Evolutionary conservation across 2,329 filamentous ascomycete species (phyloP).

Genomic region (Exserohilum rostratum): DNA sequence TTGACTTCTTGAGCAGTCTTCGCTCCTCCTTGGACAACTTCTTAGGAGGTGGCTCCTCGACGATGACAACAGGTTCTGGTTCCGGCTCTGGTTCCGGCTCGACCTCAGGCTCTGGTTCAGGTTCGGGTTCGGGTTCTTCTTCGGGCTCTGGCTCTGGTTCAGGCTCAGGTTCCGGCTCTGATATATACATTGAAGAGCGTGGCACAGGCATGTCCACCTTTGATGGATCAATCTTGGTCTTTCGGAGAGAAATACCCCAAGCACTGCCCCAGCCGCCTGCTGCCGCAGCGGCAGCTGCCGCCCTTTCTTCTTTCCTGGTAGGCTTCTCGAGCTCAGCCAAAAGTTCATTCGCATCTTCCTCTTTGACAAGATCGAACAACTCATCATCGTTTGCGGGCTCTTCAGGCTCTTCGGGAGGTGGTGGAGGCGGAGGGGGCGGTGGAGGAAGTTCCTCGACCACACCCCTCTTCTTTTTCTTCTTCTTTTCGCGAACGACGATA

Average conservation of each 20-base stretch:
- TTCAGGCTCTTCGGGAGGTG: conserved; percentile 18
- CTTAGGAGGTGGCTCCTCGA: conserved; percentile 19
- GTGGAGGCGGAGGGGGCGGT: conserved; percentile 20
- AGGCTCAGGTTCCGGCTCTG: conserved; percentile 12
- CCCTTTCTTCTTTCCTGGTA: conserved; percentile 36
- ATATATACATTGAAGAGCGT: conserved; percentile 10
- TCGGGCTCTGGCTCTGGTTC: conserved; percentile 16
- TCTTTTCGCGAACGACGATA: conserved; percentile 36
- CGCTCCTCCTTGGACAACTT: conserved; percentile 11
- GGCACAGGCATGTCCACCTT: conserved; percentile 11
- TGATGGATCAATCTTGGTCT: conserved; percentile 52
- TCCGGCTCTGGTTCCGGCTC: conserved; percentile 23
- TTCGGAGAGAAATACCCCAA: conserved; percentile 54
- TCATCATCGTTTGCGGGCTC: conserved; percentile 36
- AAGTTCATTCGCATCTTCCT: conserved; percentile 40
- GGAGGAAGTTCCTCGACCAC: conserved; percentile 24
- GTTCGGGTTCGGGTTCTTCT: conserved; percentile 12
- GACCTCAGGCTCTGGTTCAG: conserved; percentile 32
- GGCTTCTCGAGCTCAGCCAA: conserved; percentile 47
- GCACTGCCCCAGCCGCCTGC: conserved; percentile 48
- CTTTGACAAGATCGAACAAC: conserved; percentile 43
- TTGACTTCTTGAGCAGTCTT: conserved; percentile 14
- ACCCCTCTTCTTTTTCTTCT: conserved; percentile 48
- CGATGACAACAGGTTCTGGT: conserved; percentile 24
- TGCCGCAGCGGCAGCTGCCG: conserved; percentile 8